Evolutionary conservation across 1,139 yeast genomes (phyloP).

Genomic region (Lodderomyces orthopsilosis): DNA sequence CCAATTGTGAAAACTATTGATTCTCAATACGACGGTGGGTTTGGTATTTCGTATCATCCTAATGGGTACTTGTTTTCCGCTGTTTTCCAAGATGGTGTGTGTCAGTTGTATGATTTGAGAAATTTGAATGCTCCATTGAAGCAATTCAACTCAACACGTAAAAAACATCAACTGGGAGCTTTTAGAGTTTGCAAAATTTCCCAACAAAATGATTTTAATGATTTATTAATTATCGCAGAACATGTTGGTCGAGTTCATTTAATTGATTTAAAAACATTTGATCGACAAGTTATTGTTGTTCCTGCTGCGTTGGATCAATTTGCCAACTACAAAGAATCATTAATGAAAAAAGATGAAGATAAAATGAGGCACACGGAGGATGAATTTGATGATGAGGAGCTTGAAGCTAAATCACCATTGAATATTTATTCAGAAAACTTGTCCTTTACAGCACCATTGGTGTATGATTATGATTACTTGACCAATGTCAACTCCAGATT

Average conservation of each 20-base stretch:
- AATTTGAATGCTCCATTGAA: constrained; percentile 51
- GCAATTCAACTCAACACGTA: constrained; percentile 58
- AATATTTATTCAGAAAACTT: constrained; percentile 8
- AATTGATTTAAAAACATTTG: constrained; percentile 68
- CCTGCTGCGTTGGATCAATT: constrained; percentile 46
- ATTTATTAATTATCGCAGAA: constrained; percentile 72
- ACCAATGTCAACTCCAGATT: constrained; percentile 38
- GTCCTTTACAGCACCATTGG: constrained; percentile 40
- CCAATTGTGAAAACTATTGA: constrained; percentile 32
- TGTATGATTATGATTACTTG: constrained; percentile 44
- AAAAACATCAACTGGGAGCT: constrained; percentile 57
- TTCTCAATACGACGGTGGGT: constrained; percentile 74
- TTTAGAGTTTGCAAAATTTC: constrained; percentile 72
- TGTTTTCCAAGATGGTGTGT: constrained; percentile 82
- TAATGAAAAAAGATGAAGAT: constrained; percentile 5
- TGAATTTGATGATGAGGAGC: constrained; percentile 5
- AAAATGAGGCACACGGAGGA: constrained; percentile 1
- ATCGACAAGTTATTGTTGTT: constrained; percentile 69
- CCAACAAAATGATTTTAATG: constrained; percentile 57
- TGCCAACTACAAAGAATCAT: constrained; percentile 24
- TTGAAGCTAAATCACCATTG: constrained; percentile 8
- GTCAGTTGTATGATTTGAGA: constrained; percentile 73
- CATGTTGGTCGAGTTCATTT: constrained; percentile 86
- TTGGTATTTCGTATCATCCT: constrained; percentile 75
- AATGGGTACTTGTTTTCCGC: constrained; percentile 73